A percentile compares a stretch with the other conserved stretches of the same genome.
These are phyloP conservation scores for Blastobotrys capitulatus DNA, from an alignment of 1,139 yeast genomes.

Conservation along the genomic window DNA sequence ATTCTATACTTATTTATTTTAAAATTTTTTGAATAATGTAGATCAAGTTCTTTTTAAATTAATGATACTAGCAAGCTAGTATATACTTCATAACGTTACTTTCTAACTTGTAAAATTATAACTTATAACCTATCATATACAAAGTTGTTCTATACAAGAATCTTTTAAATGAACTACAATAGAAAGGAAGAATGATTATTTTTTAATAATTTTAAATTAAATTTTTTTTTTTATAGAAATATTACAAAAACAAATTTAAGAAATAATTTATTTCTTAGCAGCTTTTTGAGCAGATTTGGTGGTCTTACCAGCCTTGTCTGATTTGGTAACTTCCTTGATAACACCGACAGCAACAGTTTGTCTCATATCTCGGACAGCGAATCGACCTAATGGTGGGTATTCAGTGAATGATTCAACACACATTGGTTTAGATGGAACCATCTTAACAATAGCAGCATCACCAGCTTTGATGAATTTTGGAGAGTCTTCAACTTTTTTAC, in stretches of 20 bases:
- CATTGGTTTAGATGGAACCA: slow-evolving; percentile 94
- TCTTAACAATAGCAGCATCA: slow-evolving; percentile 90
- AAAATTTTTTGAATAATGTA: too few relatives aligned
- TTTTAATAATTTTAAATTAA: neutral
- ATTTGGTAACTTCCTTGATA: slow-evolving; percentile 96
- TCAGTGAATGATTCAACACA: slow-evolving; percentile 95
- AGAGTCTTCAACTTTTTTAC: slow-evolving; percentile 76
- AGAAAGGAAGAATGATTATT: too few relatives aligned
- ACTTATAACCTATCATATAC: too few relatives aligned
- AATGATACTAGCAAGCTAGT: too few relatives aligned
- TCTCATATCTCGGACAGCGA: slow-evolving; percentile 99
- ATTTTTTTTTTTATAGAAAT: neutral
- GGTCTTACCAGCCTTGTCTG: slow-evolving; percentile 95
- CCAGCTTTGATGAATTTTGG: slow-evolving; percentile 91
- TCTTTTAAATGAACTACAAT: too few relatives aligned
- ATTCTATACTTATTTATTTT: neutral
- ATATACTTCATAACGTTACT: too few relatives aligned
- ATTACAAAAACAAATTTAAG: neutral
- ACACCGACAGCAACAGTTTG: slow-evolving; percentile 99
- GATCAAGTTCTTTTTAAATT: too few relatives aligned
- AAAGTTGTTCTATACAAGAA: too few relatives aligned
- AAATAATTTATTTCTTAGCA: slow-evolving; percentile 75
- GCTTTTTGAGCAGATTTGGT: slow-evolving; percentile 99
- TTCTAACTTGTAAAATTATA: too few relatives aligned
- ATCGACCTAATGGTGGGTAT: slow-evolving; percentile 98